Base-by-base conservation (phyloP, 164 flowering plant species). In the Protea cynaroides region DNA sequence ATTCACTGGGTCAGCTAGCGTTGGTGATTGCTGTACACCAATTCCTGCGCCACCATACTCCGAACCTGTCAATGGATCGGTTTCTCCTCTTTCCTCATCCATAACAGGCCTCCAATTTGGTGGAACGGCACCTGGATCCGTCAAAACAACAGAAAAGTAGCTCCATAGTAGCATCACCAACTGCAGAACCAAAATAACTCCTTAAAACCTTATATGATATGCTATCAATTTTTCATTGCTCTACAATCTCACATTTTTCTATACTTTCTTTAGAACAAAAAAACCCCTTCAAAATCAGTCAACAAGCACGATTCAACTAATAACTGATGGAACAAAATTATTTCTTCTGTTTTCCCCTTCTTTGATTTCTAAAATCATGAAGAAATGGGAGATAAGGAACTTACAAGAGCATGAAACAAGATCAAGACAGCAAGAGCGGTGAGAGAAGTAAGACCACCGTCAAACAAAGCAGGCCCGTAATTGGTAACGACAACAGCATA, bases 151-250 rank as follows among this genome's bases (percentile, higher is more conserved):
- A 55, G 98, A 82, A 64, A 90, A 92, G 76, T 95, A 95, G 74
- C 97, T 84, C 99, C 99, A 95, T 29, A 95, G 69, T 22, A 95
- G 79, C 99, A 95, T 90, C 69, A 72, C 96, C 79, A 95, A 69
- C 99, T 95, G 83, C 80, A 81, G 14, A 64, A 67, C 29, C 49
- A 25, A 61, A 23, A 34, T 21, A 38, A 25, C 10, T 24, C 5
- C 51, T 43, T 22, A 50, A 49, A 18, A 15, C 15, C 60, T 17
- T 19, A 71, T 14, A 53, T 25, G 49, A 46, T 37, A 4, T 4
- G 40, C 40, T 37, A 4, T 37, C 40, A 37, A 4, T 37, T 37
- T 37, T 37, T 37, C 4, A 4, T 9, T 37, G 9, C 9, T 37
- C 40, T 37, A n/a, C n/a, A n/a, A n/a, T n/a, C n/a, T n/a, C n/a